Evolutionary conservation across 2,329 filamentous ascomycete species (phyloP), one percentile per base, ranked within the genome.

Genomic region (Fusarium cicatricum): DNA sequence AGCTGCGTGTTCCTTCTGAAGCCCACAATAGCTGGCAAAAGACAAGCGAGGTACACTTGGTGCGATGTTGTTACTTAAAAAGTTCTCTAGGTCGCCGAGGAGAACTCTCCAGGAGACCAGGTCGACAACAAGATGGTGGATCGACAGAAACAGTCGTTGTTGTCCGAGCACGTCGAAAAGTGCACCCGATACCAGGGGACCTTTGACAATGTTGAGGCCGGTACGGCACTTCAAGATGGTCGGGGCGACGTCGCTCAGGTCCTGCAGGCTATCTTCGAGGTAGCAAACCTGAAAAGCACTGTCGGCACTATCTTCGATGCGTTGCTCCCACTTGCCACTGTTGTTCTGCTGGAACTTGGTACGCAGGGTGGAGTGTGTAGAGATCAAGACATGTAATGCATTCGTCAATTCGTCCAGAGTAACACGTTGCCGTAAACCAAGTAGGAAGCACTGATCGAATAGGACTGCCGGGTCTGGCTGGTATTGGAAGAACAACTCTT

Each of bases 21-120:
- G n/a, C 5, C 5, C 12, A 3, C 26, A 28, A 26, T 10, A 21
- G 15, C 23, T 47, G 7, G 34, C 26, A 26, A 26, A 26, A 10
- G 23, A 26, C 23, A 26, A 8, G 6, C 6, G 23, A 26, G 23
- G 23, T 10, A 26, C 23, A 26, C 9, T 10, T 10, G 23, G 23
- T 4, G 23, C 3, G 5, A 8, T 5, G 6, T 34, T 11, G 4
- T 3, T 11, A 10, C 12, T n/a, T 4, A 36, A n/a, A 5, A 32
- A 3, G 12, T 32, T 32, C 29, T n/a, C 29, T 14, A 63, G 16
- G 5, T 63, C 60, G 11, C 32, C 15, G 0, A 63, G 37, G 3
- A 61, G 29, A 11, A 60, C 26, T 10, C 57, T 52, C 60, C 60
- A 63, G 4, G 60, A 63, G 2, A 63, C 54, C n/a, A 63, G 28